Evolutionary conservation across 768 basidiomycete genomes (phyloP), one percentile per base, ranked within the genome.

Genomic region (Dendrothele bispora): DNA sequence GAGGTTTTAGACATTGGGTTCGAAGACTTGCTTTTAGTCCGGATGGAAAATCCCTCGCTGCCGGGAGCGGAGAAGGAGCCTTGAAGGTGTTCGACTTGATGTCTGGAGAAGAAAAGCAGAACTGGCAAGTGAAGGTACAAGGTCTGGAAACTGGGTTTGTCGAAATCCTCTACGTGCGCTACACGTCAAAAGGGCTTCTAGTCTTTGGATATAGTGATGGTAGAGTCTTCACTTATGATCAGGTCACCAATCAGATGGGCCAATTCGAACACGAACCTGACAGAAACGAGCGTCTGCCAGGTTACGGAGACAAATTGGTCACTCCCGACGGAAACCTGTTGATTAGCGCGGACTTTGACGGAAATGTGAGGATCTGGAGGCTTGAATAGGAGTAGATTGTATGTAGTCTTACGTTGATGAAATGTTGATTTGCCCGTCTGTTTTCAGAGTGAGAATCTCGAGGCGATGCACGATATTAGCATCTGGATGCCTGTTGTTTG

Each of bases 1-100:
- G 47, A 22, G 50, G 50, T 1, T 55, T 49, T 43, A 7, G 5
- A 5, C 27, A 14, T 7, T 55, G 56, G 53, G 35, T 50, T 1
- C 50, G 50, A 5, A 40, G 18, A 12, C 8, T 57, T 29, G 21
- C 56, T 10, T 57, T 55, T 36, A 41, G 47, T 10, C 56, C 48
- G 1, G 53, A 51, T 27, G 22, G 38, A 5, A 25, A 32, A n/a
- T 28, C 14, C 14, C 44, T 57, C 17, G 56, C 50, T 0, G 50
- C 56, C 2, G n/a, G n/a, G n/a, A n/a, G n/a, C n/a, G 53, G 50
- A 4, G 43, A 22, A 1, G 42, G 44, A 15, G 35, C 45, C 2
- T 22, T 57, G 20, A 18, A 26, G 17, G 27, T 55, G 4, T 52
- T 54, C 25, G 39, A 55, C 49, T n/a, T 47, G n/a, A 7, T n/a